Conservation (phyloP, 176 grass and related monocot species). For the Urochloa ruziziensis region DNA sequence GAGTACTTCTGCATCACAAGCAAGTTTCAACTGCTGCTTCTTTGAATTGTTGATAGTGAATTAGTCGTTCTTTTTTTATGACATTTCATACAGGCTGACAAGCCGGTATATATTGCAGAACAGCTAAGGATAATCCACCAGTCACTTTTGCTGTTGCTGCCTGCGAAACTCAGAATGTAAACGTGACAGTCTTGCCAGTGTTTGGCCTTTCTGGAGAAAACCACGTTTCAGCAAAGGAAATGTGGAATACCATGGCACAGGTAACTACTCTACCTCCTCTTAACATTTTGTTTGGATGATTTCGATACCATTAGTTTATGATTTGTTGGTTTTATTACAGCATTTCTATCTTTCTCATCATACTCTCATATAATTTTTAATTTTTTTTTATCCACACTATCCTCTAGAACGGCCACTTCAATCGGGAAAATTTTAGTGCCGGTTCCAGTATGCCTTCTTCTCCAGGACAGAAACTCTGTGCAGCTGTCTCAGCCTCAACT, state of each 20-base stretch:
- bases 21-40: constrained; percentile 41
- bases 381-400: constrained; percentile 19
- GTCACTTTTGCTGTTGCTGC: constrained; percentile 96
- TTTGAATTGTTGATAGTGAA: constrained; percentile 8
- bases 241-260: constrained; percentile 83
- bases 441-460: constrained; percentile 71
- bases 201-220: constrained; percentile 82
- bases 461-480: constrained; percentile 69
- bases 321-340: background rate
- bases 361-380: background rate
- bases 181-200: constrained; percentile 88
- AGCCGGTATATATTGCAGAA: constrained; percentile 50
- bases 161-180: constrained; percentile 96
- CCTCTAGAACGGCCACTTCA: constrained; percentile 72
- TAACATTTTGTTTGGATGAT: background rate
- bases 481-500: constrained; percentile 81
- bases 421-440: constrained; percentile 62
- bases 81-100: constrained; percentile 27
- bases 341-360: background rate
- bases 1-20: constrained; percentile 99
- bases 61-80: background rate
- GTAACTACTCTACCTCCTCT: constrained; percentile 36
- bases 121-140: constrained; percentile 95
- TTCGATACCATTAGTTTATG: background rate
- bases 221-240: constrained; percentile 67